phyloP scores from a whole-genome alignment of 257 asterid genomes.

The Fraxinus anomala region DNA sequence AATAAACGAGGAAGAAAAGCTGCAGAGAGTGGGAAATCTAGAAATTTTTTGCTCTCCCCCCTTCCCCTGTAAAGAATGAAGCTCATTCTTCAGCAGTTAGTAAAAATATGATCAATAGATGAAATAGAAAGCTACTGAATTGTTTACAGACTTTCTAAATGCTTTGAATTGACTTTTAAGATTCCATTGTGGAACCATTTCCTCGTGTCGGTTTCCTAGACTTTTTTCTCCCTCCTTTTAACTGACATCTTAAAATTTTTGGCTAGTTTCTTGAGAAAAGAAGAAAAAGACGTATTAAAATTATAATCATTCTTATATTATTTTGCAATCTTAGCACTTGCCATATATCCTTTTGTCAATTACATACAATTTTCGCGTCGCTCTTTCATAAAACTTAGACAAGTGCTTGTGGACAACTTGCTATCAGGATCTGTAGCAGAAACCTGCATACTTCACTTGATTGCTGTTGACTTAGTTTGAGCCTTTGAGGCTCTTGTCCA shows the following conservation, averaged over 20 bases:
- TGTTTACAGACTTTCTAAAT: not conserved
- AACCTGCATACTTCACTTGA: not conserved
- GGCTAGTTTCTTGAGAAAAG: not conserved
- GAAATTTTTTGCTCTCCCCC: not conserved
- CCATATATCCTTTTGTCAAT: not conserved
- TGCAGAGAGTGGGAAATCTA: not conserved
- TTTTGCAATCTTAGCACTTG: not conserved
- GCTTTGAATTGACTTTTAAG: not conserved
- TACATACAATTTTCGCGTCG: not conserved
- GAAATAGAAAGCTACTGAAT: not conserved
- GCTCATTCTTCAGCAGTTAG: not conserved
- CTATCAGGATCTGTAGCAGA: not conserved
- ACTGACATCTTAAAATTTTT: not conserved
- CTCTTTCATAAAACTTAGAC: not conserved
- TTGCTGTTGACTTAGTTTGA: not conserved
- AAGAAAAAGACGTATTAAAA: not conserved
- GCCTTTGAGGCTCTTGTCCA: not conserved
- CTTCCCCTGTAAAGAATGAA: not conserved
- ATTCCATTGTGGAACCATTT: not conserved
- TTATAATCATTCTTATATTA: not conserved
- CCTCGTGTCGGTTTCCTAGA: not conserved
- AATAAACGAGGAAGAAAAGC: not conserved
- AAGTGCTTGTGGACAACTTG: not conserved
- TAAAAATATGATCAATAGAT: not conserved
- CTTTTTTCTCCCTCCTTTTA: not conserved